These are phyloP conservation scores for Sarocladium oryzae DNA, from an alignment of 2,329 filamentous ascomycete genomes.

Conservation along the genomic window DNA sequence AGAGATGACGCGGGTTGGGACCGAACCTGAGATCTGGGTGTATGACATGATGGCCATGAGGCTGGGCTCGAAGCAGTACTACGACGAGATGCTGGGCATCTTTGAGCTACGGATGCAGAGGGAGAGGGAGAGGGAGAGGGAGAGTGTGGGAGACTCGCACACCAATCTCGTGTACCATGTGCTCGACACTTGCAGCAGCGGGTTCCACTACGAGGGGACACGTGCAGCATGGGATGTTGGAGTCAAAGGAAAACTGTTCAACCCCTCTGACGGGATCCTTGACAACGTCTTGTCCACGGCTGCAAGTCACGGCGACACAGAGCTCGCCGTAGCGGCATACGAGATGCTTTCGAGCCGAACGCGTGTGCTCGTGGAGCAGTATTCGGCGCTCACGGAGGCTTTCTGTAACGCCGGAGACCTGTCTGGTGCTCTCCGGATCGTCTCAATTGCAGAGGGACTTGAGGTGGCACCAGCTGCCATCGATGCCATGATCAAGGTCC, in stretches of 20 bases:
- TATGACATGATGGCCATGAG: constrained; percentile 71
- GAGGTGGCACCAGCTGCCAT: constrained; percentile 9
- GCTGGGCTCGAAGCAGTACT: constrained; percentile 63
- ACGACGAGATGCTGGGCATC: constrained; percentile 69
- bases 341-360: constrained; percentile 33
- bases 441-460: constrained; percentile 64
- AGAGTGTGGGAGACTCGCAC: constrained; percentile 29
- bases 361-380: constrained; percentile 61
- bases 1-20: constrained; percentile 49
- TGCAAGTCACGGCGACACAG: constrained; percentile 58
- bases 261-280: constrained; percentile 53
- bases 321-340: constrained; percentile 66
- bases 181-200: constrained; percentile 66
- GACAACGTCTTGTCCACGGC: constrained; percentile 67
- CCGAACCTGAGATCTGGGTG: constrained; percentile 59
- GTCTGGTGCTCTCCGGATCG: constrained; percentile 57
- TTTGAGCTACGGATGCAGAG: constrained; percentile 48
- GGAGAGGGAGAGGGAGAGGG: constrained; percentile 23
- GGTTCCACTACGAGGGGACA: constrained; percentile 57
- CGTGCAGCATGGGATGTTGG: constrained; percentile 64
- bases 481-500: not conserved
- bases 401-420: constrained; percentile 58
- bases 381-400: constrained; percentile 70
- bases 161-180: constrained; percentile 60
- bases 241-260: constrained; percentile 39